Conservation (phyloP, 306 rosid species). For the Ormosia emarginata region DNA sequence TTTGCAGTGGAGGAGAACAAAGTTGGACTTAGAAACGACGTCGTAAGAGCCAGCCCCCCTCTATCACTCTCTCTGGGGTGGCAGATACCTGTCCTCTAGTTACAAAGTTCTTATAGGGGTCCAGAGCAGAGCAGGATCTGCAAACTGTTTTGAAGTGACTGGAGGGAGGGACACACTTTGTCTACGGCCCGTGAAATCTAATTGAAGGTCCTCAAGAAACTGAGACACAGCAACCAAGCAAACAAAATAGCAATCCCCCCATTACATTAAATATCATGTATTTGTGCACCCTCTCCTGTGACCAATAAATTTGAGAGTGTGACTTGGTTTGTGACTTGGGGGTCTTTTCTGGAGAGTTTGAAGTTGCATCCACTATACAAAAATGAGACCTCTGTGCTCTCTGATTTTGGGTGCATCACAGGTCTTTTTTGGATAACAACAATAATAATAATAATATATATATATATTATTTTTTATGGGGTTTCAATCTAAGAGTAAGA, state of each 20-base stretch:
- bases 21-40: conserved; percentile 18
- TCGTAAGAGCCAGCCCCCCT: conserved; percentile 18
- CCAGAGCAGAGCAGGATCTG: conserved; percentile 47
- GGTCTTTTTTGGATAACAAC: not conserved
- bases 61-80: not conserved
- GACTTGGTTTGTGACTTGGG: not conserved
- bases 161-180: conserved; percentile 52
- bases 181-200: conserved; percentile 50
- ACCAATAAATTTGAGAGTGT: conserved; percentile 25
- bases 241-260: conserved; percentile 10
- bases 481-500: not conserved
- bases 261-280: conserved; percentile 29
- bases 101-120: conserved; percentile 32
- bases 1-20: not conserved
- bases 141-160: conserved; percentile 66
- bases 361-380: conserved; percentile 24
- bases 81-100: conserved; percentile 23
- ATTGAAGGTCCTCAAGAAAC: conserved; percentile 30
- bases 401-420: conserved; percentile 9
- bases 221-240: conserved; percentile 18
- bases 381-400: conserved; percentile 17
- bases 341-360: not conserved
- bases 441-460: not conserved
- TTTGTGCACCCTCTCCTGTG: not conserved
- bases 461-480: not conserved